phyloP scores from a whole-genome alignment of 768 basidiomycete species.

The Leccinum variicolor region DNA sequence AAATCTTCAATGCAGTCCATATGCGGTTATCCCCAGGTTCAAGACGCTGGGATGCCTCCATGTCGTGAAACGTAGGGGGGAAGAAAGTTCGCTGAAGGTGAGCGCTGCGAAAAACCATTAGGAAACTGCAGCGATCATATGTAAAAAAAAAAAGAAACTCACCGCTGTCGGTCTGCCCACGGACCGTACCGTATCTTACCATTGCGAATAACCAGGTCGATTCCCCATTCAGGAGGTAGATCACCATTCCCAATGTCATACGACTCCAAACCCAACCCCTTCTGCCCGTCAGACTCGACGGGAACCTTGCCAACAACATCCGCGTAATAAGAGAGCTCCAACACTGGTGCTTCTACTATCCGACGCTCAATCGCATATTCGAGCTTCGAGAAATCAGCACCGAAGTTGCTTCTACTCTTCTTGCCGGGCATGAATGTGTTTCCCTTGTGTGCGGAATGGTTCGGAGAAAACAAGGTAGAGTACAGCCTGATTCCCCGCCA shows the following conservation, averaged over 20 bases:
- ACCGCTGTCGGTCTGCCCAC: constrained; percentile 96
- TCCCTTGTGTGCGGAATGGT: background rate
- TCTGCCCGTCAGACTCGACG: constrained; percentile 25
- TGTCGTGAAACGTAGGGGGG: constrained; percentile 71
- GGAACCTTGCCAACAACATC: constrained; percentile 83
- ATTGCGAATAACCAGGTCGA: constrained; percentile 77
- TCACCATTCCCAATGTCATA: constrained; percentile 86
- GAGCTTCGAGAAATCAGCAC: constrained; percentile 49
- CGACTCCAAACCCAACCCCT: constrained; percentile 38
- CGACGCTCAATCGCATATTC: constrained; percentile 91
- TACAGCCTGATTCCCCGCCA: constrained; percentile 56
- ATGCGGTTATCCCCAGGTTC: constrained; percentile 75
- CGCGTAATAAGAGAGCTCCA: constrained; percentile 85
- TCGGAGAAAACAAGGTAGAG: constrained; percentile 29
- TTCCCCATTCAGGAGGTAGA: constrained; percentile 87
- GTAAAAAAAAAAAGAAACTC: constrained; percentile 9
- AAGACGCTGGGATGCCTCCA: constrained; percentile 53
- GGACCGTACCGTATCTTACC: constrained; percentile 86
- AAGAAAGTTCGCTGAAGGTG: constrained; percentile 82
- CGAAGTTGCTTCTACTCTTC: constrained; percentile 48
- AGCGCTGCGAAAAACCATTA: constrained; percentile 39
- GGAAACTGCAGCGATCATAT: constrained; percentile 1
- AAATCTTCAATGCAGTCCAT: constrained; percentile 79
- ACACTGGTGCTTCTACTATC: constrained; percentile 67
- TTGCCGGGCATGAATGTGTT: constrained; percentile 1